These are phyloP conservation scores for Paramecium biaurelia DNA, from an alignment of 73 alveolate species.

Conservation along the genomic window DNA sequence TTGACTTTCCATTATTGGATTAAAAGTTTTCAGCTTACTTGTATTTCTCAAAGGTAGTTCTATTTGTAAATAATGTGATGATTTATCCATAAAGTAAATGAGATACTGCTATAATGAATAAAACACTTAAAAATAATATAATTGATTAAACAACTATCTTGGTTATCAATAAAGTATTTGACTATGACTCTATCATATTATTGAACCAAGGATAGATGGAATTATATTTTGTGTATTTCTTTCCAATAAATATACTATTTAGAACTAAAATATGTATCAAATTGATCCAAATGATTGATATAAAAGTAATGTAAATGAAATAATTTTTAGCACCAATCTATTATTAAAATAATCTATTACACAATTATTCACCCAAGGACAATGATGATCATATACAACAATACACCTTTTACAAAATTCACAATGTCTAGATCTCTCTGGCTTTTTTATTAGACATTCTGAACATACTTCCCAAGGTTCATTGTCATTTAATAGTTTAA, in stretches of 20 bases:
- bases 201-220: not conserved
- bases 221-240: not conserved
- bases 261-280: not conserved
- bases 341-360: conserved; percentile 6
- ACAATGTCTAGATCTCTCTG: conserved; percentile 56
- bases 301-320: not conserved
- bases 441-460: not conserved
- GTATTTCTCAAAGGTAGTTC: not conserved
- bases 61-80: not conserved
- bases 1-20: not conserved
- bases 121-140: not conserved
- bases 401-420: conserved; percentile 51
- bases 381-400: conserved; percentile 74
- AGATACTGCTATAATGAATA: not conserved
- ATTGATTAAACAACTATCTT: not conserved
- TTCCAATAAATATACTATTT: not conserved
- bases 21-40: not conserved
- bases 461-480: conserved; percentile 52
- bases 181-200: not conserved
- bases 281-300: not conserved
- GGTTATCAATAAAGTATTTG: not conserved
- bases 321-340: conserved; percentile 69
- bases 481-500: conserved; percentile 40
- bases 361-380: conserved; percentile 86
- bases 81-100: not conserved